phyloP scores from a whole-genome alignment of 2,329 filamentous ascomycete species.

The Ophiostoma populinum region DNA sequence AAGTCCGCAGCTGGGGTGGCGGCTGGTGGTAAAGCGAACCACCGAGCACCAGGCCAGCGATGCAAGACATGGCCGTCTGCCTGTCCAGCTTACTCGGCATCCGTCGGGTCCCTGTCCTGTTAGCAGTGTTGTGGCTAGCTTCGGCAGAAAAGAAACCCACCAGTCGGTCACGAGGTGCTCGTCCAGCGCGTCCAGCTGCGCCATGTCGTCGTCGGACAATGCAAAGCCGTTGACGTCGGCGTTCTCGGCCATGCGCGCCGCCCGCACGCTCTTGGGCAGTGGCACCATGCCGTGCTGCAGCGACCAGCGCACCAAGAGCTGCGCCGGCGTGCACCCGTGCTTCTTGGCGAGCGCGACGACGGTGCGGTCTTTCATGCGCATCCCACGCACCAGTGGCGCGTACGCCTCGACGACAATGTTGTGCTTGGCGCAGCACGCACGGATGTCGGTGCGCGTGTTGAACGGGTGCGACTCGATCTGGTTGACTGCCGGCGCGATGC shows the following conservation, averaged over 20 bases:
- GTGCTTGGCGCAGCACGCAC: constrained; percentile 45
- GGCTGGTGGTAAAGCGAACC: too few species aligned
- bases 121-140: background rate
- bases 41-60: too few species aligned
- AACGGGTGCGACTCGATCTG: constrained; percentile 75
- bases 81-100: background rate
- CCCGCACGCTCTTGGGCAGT: constrained; percentile 53
- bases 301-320: constrained; percentile 62
- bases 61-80: too few species aligned
- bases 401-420: constrained; percentile 63
- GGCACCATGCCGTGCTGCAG: constrained; percentile 58
- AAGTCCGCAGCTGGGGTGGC: too few species aligned
- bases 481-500: constrained; percentile 51
- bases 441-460: constrained; percentile 54
- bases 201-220: constrained; percentile 47
- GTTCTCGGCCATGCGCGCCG: constrained; percentile 48
- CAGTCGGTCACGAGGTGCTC: constrained; percentile 58
- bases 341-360: constrained; percentile 46
- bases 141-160: constrained; percentile 18
- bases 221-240: constrained; percentile 40
- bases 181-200: constrained; percentile 44
- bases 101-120: constrained; percentile 5
- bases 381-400: constrained; percentile 54
- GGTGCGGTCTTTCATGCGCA: constrained; percentile 50
- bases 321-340: constrained; percentile 53